Conservation (phyloP, 345 rosid species). For the Punica granatum region DNA sequence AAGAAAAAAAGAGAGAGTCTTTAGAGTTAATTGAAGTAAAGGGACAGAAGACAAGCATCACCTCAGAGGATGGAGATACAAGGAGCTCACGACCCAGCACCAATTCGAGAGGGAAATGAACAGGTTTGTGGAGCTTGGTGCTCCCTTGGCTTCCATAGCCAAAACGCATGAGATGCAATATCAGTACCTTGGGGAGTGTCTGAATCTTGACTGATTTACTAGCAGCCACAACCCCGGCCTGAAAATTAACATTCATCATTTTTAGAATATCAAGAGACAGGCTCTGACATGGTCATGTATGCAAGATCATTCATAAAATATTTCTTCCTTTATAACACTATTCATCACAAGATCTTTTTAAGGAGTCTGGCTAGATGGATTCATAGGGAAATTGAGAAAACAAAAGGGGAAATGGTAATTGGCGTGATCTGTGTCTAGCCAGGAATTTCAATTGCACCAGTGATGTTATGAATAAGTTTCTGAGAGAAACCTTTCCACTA, state of each 20-base stretch:
- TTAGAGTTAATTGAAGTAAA: too few species aligned
- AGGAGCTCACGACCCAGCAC: conserved; percentile 60
- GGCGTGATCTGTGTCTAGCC: not conserved
- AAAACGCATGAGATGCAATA: conserved; percentile 91
- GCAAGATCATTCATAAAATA: not conserved
- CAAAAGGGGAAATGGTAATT: not conserved
- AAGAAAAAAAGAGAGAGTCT: not conserved
- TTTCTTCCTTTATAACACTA: not conserved
- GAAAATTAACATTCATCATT: conserved; percentile 15
- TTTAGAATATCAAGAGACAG: not conserved
- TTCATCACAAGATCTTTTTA: not conserved
- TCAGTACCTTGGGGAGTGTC: conserved; percentile 77
- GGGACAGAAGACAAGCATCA: conserved; percentile 11
- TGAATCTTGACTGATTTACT: conserved; percentile 75
- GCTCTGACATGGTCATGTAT: not conserved
- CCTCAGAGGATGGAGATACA: conserved; percentile 60
- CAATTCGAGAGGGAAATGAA: conserved; percentile 78
- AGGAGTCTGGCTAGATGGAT: not conserved
- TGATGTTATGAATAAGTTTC: not conserved
- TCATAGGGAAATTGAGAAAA: not conserved
- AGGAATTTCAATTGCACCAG: not conserved
- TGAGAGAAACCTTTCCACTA: conserved; percentile 57
- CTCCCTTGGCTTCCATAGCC: conserved; percentile 90
- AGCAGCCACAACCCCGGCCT: conserved; percentile 81
- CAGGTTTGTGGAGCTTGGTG: conserved; percentile 77